Base-by-base conservation (phyloP, 1,284 basidiomycete genomes). In the Phellopilus nigrolimitatus region DNA sequence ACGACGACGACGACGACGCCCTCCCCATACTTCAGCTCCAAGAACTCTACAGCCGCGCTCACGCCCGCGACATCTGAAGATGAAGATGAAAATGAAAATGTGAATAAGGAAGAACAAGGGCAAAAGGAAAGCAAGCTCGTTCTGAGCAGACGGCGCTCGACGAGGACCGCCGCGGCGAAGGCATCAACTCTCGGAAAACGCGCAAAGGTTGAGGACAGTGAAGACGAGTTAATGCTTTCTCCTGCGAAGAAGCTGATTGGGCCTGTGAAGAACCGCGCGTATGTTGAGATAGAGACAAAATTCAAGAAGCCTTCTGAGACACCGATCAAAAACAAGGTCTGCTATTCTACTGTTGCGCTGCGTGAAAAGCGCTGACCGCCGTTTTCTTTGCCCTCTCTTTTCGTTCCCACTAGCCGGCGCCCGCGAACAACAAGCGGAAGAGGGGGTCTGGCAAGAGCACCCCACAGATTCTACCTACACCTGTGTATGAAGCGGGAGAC, bases 21-120 rank as follows among this genome's bases (percentile, higher is more conserved):
- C 30, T 67, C 78, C 12, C 71, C 76, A 25, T 56, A 71, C 40
- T 75, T 79, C 63, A 77, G 75, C 60, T 64, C 71, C 10, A 66
- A 64, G 56, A 65, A 67, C n/a, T 68, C 71, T 2, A 57, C 60
- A 5, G 64, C 68, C 49, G 61, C 62, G 25, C 56, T 61, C 43
- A 75, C 74, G 54, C 74, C 74, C 61, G 64, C 66, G 28, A 73
- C 74, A 19, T 75, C 72, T 34, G 68, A 67, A 27, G 42, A 60
- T 53, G 57, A 44, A 7, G 22, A 19, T 8, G 21, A 44, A 31
- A 21, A 39, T 13, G 22, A 10, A 9, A 39, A 46, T 5, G 33
- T 10, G 4, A 31, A 40, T 6, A 47, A 38, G 19, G 31, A 19
- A n/a, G 21, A 17, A 12, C 27, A 27, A 22, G 28, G 10, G 25